Conservation (phyloP, 106 monocot species). For the Gastrodia elata region DNA sequence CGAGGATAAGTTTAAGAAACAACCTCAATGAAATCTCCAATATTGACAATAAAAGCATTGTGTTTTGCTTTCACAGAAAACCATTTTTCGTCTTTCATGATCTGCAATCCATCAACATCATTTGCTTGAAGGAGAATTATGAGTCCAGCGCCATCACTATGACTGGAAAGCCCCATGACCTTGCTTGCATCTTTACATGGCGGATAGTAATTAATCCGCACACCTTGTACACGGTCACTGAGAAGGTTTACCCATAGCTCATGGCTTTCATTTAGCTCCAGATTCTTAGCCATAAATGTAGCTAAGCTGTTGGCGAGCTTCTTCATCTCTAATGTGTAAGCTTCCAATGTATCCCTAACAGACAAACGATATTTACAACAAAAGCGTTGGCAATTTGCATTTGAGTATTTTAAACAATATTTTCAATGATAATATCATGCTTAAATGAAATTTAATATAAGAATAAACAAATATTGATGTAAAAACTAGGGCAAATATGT, state of each 20-base stretch:
- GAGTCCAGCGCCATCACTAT: constrained; percentile 26
- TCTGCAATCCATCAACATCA: constrained; percentile 38
- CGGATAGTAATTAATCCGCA: constrained; percentile 59
- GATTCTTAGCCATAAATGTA: not conserved
- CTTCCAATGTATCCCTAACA: not conserved
- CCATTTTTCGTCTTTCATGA: constrained; percentile 39
- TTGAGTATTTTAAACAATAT: no score
- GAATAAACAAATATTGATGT: no score
- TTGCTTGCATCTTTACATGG: constrained; percentile 29
- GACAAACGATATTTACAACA: not conserved
- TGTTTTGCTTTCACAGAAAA: constrained; percentile 19
- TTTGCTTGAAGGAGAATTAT: constrained; percentile 40
- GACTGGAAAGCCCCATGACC: constrained; percentile 40
- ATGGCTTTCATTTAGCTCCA: not conserved
- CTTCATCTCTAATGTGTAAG: not conserved
- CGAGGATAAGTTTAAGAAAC: no score
- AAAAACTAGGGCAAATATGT: no score
- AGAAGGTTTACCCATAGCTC: not conserved
- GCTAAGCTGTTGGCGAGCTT: not conserved
- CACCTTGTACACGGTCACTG: constrained; percentile 5
- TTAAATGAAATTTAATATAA: no score
- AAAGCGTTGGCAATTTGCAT: no score
- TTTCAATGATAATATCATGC: no score
- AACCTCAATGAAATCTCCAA: constrained; percentile 50
- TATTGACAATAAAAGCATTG: constrained; percentile 36